phyloP scores from a whole-genome alignment of 164 flowering plant genomes.

The Nymphaea colorata region DNA sequence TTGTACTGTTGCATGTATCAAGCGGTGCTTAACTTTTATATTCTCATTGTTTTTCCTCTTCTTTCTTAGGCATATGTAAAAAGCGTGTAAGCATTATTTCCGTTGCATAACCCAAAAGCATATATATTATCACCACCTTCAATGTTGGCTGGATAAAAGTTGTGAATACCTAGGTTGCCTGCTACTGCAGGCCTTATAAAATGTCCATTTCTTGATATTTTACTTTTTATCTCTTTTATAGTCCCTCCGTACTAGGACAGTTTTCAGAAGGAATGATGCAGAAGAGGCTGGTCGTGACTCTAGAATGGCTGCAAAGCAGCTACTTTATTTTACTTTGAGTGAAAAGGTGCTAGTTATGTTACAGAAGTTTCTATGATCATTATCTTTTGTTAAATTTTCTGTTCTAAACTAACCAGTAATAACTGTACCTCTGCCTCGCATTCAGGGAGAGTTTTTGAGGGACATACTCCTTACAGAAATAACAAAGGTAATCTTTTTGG shows the following conservation, averaged over 20 bases:
- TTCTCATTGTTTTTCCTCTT: too few species aligned
- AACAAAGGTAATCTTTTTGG: slow-evolving; percentile 52
- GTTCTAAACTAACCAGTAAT: too few species aligned
- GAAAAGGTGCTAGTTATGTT: slow-evolving; percentile 45
- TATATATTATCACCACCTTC: too few species aligned
- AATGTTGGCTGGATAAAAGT: too few species aligned
- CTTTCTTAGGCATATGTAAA: too few species aligned
- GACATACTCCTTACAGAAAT: slow-evolving; percentile 78
- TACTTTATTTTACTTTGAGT: slow-evolving; percentile 58
- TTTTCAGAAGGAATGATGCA: slow-evolving; percentile 23
- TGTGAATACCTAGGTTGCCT: too few species aligned
- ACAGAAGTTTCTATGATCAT: not conserved
- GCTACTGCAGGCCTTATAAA: too few species aligned
- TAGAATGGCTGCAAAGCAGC: slow-evolving; percentile 36
- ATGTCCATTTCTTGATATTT: too few species aligned
- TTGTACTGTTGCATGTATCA: too few species aligned
- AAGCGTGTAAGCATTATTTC: too few species aligned
- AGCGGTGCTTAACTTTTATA: too few species aligned
- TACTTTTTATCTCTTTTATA: slow-evolving; percentile 12
- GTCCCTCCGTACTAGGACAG: slow-evolving; percentile 75
- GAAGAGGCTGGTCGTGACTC: slow-evolving; percentile 29
- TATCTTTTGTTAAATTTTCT: not conserved
- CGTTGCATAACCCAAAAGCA: too few species aligned
- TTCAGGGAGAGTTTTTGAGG: slow-evolving; percentile 82
- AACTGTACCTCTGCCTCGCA: slow-evolving; percentile 4